phyloP scores from a whole-genome alignment of 345 rosid genomes.

The Diplotaxis tenuifolia region DNA sequence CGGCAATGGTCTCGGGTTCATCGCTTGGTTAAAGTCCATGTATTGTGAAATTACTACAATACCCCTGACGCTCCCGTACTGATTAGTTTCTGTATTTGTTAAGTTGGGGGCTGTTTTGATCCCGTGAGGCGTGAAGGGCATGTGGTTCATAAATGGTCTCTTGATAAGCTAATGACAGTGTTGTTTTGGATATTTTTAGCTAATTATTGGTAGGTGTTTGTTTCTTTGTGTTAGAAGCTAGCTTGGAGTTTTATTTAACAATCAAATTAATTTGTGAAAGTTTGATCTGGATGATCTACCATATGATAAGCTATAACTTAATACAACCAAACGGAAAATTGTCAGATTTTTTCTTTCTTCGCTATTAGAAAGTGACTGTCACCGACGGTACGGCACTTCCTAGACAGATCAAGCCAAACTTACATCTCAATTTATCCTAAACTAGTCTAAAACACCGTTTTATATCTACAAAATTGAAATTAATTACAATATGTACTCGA shows the following conservation, averaged over 20 bases:
- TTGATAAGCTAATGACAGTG: neutral
- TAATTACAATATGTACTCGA: neutral
- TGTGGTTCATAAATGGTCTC: neutral
- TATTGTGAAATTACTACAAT: too few relatives aligned
- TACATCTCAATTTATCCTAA: slow-evolving; percentile 16
- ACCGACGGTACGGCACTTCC: neutral
- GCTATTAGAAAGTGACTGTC: neutral
- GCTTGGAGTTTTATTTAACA: neutral
- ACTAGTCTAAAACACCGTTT: neutral
- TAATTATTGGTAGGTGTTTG: neutral
- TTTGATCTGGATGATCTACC: neutral
- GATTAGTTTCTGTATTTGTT: too few relatives aligned
- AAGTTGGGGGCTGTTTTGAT: slow-evolving; percentile 8
- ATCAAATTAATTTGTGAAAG: neutral
- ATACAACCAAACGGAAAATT: neutral
- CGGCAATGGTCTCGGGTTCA: too few relatives aligned
- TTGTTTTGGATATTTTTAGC: neutral
- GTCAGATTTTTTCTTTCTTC: neutral
- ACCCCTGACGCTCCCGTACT: too few relatives aligned
- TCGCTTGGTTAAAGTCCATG: too few relatives aligned
- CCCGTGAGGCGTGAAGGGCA: slow-evolving; percentile 16
- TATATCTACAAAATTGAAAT: neutral
- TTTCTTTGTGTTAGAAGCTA: neutral
- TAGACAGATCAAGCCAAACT: neutral
- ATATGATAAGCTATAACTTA: neutral